Percentiles rank a stretch among this genome's conserved stretches.
phyloP scores from a whole-genome alignment of 495 filamentous ascomycete genomes.

The Elasticomyces elasticus region DNA sequence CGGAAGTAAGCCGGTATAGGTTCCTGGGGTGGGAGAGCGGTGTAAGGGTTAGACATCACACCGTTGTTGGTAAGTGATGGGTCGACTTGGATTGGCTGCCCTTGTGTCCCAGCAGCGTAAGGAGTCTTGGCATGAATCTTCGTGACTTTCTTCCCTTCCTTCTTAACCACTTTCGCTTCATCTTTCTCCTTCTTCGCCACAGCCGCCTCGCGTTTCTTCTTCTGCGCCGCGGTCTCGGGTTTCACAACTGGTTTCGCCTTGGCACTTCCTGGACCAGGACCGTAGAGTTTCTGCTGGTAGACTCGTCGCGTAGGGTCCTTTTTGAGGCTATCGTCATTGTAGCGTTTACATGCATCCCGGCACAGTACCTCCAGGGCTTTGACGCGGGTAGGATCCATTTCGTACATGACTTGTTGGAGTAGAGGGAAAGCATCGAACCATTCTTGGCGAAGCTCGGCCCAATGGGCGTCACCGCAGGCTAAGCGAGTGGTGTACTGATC shows the following conservation, averaged over 20 bases:
- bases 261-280: conserved; percentile 26
- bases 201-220: background rate
- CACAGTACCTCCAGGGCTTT: conserved; percentile 59
- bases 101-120: background rate
- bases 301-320: conserved; percentile 47
- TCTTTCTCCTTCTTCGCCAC: background rate
- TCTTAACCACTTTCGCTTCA: too few relatives aligned
- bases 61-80: conserved; percentile 5
- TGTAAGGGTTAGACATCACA: background rate
- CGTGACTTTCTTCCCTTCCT: background rate
- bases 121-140: background rate
- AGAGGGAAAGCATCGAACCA: conserved; percentile 54
- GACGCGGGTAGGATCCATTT: conserved; percentile 41
- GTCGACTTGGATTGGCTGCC: conserved; percentile 1
- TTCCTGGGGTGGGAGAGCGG: background rate
- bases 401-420: conserved; percentile 47
- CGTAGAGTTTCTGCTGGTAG: conserved; percentile 16
- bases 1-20: conserved; percentile 55
- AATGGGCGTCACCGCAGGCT: conserved; percentile 61
- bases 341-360: conserved; percentile 64
- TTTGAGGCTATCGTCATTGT: conserved; percentile 56
- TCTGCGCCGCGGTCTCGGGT: background rate
- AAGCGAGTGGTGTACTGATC: conserved; percentile 67
- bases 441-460: conserved; percentile 55
- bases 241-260: background rate